Conservation (phyloP, 129 eudicot species). For the Lonicera japonica region DNA sequence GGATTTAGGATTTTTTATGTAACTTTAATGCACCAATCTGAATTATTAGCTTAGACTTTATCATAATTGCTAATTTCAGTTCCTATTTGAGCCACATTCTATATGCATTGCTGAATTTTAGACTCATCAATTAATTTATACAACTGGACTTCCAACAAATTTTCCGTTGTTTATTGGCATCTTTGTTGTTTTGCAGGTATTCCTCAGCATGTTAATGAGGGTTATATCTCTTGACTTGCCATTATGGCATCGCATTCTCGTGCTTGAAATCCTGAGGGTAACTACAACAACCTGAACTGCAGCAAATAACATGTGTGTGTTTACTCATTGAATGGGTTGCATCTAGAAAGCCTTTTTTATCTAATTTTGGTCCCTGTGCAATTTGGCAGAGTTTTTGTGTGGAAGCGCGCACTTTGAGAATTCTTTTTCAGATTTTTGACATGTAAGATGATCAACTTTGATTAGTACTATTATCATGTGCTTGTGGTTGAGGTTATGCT, state of each 20-base stretch:
- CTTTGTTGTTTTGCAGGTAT: slow-evolving; percentile 48
- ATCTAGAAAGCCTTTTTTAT: slow-evolving; percentile 13
- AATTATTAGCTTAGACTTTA: too few species aligned
- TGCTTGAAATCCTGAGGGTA: slow-evolving; percentile 98
- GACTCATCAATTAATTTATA: not conserved
- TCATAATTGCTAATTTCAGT: not conserved
- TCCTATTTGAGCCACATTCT: not conserved
- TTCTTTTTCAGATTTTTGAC: slow-evolving; percentile 91
- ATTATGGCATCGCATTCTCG: slow-evolving; percentile 97
- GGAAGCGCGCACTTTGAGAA: slow-evolving; percentile 89
- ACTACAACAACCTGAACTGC: slow-evolving; percentile 8
- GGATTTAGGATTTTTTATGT: too few species aligned
- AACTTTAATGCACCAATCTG: too few species aligned
- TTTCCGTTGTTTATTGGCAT: not conserved
- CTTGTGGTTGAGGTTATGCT: not conserved
- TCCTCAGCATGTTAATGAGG: slow-evolving; percentile 95
- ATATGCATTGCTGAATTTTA: not conserved
- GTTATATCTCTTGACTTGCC: slow-evolving; percentile 92
- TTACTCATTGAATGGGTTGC: not conserved
- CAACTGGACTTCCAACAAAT: not conserved
- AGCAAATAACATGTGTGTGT: not conserved
- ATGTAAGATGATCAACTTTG: slow-evolving; percentile 50
- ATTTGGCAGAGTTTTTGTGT: slow-evolving; percentile 88
- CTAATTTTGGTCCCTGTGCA: slow-evolving; percentile 16
- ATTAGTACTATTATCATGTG: not conserved